A percentile compares a stretch with the other conserved stretches of the same genome.
These are phyloP conservation scores for Backusella macrospora DNA, from an alignment of 192 early-diverging fungal species.

Conservation along the genomic window DNA sequence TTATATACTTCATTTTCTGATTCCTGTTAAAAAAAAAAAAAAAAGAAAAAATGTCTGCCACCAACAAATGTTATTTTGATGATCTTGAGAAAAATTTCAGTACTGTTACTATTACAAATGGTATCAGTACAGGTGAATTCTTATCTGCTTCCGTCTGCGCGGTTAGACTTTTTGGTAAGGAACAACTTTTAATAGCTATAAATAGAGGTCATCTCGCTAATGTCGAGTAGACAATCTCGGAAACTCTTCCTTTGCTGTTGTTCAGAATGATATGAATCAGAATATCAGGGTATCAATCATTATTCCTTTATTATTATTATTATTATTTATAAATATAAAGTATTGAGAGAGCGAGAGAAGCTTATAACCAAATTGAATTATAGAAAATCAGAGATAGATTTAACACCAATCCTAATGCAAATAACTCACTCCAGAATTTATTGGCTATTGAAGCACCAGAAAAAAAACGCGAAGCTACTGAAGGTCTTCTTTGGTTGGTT, in stretches of 20 bases:
- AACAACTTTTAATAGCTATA: neutral
- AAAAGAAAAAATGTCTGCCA: too few species aligned
- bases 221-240: constrained; percentile 56
- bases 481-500: constrained; percentile 91
- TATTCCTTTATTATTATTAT: neutral
- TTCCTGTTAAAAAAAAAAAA: too few species aligned
- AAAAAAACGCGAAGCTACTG: constrained; percentile 79
- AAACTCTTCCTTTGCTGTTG: constrained; percentile 69
- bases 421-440: constrained; percentile 81
- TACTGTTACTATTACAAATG: constrained; percentile 60
- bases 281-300: constrained; percentile 73
- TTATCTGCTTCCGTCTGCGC: constrained; percentile 72
- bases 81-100: constrained; percentile 60
- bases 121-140: constrained; percentile 70
- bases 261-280: constrained; percentile 85
- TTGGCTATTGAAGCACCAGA: constrained; percentile 67
- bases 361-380: too few species aligned
- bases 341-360: neutral
- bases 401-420: constrained; percentile 55
- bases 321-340: neutral
- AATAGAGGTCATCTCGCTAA: neutral
- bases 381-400: constrained; percentile 79
- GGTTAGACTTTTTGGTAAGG: constrained; percentile 67
- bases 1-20: too few species aligned
- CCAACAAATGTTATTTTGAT: constrained; percentile 59